Base-by-base conservation (phyloP, 2,329 filamentous ascomycete genomes). In the Colletotrichum sojae region DNA sequence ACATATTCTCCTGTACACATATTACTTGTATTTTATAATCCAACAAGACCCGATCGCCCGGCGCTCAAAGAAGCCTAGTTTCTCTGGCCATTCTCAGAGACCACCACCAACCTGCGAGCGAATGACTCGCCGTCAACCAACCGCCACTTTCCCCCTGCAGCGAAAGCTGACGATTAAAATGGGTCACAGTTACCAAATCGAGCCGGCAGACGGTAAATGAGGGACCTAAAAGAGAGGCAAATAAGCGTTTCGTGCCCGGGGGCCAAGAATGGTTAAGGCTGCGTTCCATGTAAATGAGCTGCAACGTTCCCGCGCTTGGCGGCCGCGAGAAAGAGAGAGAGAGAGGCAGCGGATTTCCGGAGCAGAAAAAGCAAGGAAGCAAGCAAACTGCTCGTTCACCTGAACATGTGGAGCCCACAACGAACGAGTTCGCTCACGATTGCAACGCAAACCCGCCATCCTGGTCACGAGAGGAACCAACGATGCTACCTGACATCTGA, bases 11-110 rank as follows among this genome's bases (percentile, higher is more conserved):
- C 43, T 39, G 62, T 66, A 69, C 22, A 51, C 60, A 66, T 25
- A 49, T 69, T 45, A 1, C 22, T 25, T 69, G 16, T 60, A 65
- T 16, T 59, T 55, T 20, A 49, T 60, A 56, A 55, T 69, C 10
- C 36, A 31, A 13, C 13, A 20, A 22, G 16, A 22, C 15, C 39
- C 6, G 46, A 36, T 54, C 31, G 22, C 55, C 31, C 9, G 31
- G 40, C 31, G 27, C 25, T 57, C 53, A 59, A 20, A 22, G 20
- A 20, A 6, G 13, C n/a, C 31, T 51, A 36, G 3, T 10, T 10
- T 36, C 9, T 36, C 31, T 36, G 31, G 31, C 31, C 31, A 36
- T 36, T 36, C 10, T 8, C 31, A 36, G 31, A n/a, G n/a, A n/a
- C n/a, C n/a, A 25, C 22, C 22, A 22, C 22, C 22, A 40, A 20